These are phyloP conservation scores for Sicyos edulis DNA, from an alignment of 306 rosid species.

Conservation along the genomic window DNA sequence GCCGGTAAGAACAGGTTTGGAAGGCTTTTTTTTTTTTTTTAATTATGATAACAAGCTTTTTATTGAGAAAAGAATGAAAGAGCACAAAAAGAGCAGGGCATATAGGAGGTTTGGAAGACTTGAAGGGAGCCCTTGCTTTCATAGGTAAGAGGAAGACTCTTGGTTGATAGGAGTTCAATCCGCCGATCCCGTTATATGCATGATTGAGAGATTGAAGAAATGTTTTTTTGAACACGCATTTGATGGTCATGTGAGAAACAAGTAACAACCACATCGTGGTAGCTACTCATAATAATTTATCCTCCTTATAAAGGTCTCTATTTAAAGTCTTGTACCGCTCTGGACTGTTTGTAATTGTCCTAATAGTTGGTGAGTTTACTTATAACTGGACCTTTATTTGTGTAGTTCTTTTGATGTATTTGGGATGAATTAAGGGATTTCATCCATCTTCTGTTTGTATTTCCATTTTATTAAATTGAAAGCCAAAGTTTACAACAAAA, in stretches of 20 bases:
- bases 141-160: neutral
- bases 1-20: neutral
- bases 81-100: no score
- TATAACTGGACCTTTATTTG: no score
- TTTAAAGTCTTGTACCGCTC: neutral
- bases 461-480: neutral
- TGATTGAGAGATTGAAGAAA: neutral
- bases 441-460: conserved; percentile 1
- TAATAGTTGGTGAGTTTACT: no score
- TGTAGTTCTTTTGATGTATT: neutral
- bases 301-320: neutral
- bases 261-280: neutral
- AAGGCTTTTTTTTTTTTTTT: neutral
- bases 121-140: neutral
- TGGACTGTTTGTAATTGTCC: no score
- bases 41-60: no score
- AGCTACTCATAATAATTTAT: neutral
- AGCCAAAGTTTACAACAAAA: neutral
- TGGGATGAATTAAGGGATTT: neutral
- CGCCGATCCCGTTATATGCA: neutral
- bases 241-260: conserved; percentile 14
- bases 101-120: neutral
- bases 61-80: no score
- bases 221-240: neutral
- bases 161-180: neutral